phyloP scores from a whole-genome alignment of 2,329 filamentous ascomycete species.

The Grosmannia huntii region DNA sequence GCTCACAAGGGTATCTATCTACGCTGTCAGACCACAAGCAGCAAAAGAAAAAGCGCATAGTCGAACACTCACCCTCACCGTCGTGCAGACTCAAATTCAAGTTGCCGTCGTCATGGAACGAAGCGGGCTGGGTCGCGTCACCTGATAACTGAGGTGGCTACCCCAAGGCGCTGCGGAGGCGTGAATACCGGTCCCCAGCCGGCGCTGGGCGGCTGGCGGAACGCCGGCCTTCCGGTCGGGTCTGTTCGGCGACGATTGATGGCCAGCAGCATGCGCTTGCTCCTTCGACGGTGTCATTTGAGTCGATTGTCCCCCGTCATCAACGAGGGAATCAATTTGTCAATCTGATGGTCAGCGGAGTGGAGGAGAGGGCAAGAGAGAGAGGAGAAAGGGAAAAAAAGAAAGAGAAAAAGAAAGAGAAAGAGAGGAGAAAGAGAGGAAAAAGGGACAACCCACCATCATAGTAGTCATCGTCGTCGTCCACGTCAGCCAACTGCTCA shows the following conservation, averaged over 20 bases:
- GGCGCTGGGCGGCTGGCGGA: slow-evolving; percentile 26
- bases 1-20: background rate
- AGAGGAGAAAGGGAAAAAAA: background rate
- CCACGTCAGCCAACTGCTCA: slow-evolving; percentile 87
- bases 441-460: slow-evolving; percentile 35
- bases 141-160: slow-evolving; percentile 33
- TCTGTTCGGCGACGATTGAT: slow-evolving; percentile 7
- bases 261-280: background rate
- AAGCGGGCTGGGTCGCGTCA: slow-evolving; percentile 53
- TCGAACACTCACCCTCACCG: background rate
- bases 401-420: no score
- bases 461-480: slow-evolving; percentile 91
- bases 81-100: slow-evolving; percentile 26
- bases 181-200: slow-evolving; percentile 19
- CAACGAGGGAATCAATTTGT: slow-evolving; percentile 78
- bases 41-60: background rate
- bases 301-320: slow-evolving; percentile 67
- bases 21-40: background rate
- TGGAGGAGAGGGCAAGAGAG: background rate
- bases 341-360: slow-evolving; percentile 49
- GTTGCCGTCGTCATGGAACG: slow-evolving; percentile 53
- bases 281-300: slow-evolving; percentile 35
- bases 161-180: slow-evolving; percentile 29
- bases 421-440: background rate
- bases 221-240: slow-evolving; percentile 12